Percentiles rank a stretch among this genome's conserved stretches.
Evolutionary conservation across 371 early-diverging fungal species (phyloP).

Genomic region (Mucor sp.): DNA sequence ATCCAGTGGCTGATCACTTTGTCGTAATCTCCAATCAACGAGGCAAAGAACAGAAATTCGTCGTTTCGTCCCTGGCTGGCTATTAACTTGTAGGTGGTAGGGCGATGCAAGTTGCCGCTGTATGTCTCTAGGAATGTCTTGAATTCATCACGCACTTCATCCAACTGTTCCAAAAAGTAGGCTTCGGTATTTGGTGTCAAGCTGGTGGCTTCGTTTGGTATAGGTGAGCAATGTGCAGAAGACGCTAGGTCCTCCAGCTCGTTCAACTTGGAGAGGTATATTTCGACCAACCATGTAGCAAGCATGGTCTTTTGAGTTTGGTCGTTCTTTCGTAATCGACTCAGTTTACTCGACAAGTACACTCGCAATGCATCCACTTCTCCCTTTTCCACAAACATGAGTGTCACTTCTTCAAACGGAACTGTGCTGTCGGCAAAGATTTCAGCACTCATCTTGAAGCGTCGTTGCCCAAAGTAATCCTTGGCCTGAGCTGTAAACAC

Average conservation of each 20-base stretch:
- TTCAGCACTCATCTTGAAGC: slow-evolving; percentile 77
- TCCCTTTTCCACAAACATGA: slow-evolving; percentile 75
- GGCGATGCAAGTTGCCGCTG: slow-evolving; percentile 61
- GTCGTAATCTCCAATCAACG: slow-evolving; percentile 79
- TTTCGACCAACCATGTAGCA: slow-evolving; percentile 88
- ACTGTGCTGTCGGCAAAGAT: slow-evolving; percentile 83
- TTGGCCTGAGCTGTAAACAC: slow-evolving; percentile 87
- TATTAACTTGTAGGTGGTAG: slow-evolving; percentile 79
- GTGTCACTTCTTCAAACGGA: slow-evolving; percentile 84
- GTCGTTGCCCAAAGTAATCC: slow-evolving; percentile 74
- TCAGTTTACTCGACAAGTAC: slow-evolving; percentile 72
- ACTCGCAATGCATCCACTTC: slow-evolving; percentile 69
- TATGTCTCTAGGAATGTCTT: slow-evolving; percentile 68
- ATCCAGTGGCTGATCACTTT: slow-evolving; percentile 82
- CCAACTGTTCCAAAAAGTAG: slow-evolving; percentile 49
- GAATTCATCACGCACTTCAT: slow-evolving; percentile 67
- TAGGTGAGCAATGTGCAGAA: slow-evolving; percentile 19
- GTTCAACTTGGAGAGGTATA: slow-evolving; percentile 79
- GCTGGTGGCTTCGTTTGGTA: slow-evolving; percentile 30
- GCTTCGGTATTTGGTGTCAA: slow-evolving; percentile 10
- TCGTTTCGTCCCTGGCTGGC: slow-evolving; percentile 80
- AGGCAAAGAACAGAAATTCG: slow-evolving; percentile 78
- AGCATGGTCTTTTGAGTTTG: slow-evolving; percentile 80
- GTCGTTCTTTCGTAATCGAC: slow-evolving; percentile 63
- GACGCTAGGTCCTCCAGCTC: slow-evolving; percentile 62